phyloP scores from a whole-genome alignment of 176 grass and related monocot genomes.

The Areca catechu region DNA sequence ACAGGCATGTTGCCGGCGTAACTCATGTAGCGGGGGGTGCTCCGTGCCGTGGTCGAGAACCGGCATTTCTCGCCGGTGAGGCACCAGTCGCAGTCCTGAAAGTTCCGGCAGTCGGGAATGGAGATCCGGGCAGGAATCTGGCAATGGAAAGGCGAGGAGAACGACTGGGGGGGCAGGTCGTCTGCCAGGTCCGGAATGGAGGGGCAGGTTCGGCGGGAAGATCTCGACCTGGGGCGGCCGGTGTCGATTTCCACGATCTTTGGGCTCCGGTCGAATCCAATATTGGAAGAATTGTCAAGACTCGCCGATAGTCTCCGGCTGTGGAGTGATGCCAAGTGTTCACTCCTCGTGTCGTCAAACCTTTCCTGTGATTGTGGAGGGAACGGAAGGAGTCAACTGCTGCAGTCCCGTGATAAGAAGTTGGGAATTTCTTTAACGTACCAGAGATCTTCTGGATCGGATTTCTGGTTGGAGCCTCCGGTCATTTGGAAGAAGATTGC shows the following conservation, averaged over 20 bases:
- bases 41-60: conserved; percentile 59
- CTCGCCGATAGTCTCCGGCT: conserved; percentile 61
- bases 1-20: conserved; percentile 18
- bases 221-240: conserved; percentile 47
- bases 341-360: conserved; percentile 69
- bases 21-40: conserved; percentile 52
- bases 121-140: conserved; percentile 33
- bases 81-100: conserved; percentile 48
- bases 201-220: conserved; percentile 51
- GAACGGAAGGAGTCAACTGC: not conserved
- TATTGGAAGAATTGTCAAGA: conserved; percentile 40
- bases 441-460: conserved; percentile 51
- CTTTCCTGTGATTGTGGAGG: conserved; percentile 43
- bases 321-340: conserved; percentile 48
- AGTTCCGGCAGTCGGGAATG: conserved; percentile 34
- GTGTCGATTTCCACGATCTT: conserved; percentile 98
- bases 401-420: no score
- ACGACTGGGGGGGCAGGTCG: conserved; percentile 29
- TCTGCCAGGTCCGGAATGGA: conserved; percentile 25
- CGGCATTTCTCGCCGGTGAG: conserved; percentile 39
- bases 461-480: conserved; percentile 25
- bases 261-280: conserved; percentile 60
- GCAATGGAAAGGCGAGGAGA: conserved; percentile 40
- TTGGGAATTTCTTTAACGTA: conserved; percentile 17
- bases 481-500: conserved; percentile 28